Evolutionary conservation across 2,329 filamentous ascomycete genomes (phyloP).

Genomic region (Paraphaeosphaeria sporulosa): DNA sequence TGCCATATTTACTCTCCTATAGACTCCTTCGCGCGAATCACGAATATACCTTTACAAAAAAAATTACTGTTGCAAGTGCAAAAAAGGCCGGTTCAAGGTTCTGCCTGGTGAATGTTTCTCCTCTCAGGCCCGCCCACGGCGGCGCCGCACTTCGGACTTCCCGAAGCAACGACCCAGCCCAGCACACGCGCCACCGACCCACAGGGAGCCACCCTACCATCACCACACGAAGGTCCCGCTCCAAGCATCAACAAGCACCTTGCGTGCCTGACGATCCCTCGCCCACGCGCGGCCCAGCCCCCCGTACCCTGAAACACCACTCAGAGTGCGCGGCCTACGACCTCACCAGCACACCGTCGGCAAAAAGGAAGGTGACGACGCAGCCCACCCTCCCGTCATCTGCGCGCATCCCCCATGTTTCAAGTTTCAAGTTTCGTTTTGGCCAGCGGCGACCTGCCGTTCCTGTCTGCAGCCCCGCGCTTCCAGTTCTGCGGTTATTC

Average conservation of each 20-base stretch:
- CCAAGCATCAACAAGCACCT: background rate
- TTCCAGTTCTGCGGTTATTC: background rate
- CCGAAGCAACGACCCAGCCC: background rate
- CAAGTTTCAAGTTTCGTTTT: background rate
- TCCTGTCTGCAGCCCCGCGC: background rate
- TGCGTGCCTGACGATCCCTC: background rate
- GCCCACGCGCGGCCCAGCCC: background rate
- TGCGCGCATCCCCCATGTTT: background rate
- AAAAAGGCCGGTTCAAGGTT: background rate
- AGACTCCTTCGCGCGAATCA: background rate
- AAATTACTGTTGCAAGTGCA: slow-evolving; percentile 2
- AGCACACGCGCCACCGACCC: background rate
- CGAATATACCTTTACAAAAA: background rate
- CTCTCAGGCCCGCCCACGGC: background rate
- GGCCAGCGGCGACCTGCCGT: background rate
- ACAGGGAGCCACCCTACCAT: background rate
- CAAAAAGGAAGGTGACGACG: slow-evolving; percentile 8
- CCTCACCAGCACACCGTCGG: background rate
- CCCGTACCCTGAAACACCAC: background rate
- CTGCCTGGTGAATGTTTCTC: background rate
- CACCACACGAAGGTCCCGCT: background rate
- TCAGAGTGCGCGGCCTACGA: background rate
- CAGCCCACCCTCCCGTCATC: background rate
- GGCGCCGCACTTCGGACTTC: background rate
- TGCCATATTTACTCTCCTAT: too few species aligned